A percentile compares a stretch with the other conserved stretches of the same genome.
Evolutionary conservation across 2,329 filamentous ascomycete species (phyloP).

Genomic region (Fusarium sp.): DNA sequence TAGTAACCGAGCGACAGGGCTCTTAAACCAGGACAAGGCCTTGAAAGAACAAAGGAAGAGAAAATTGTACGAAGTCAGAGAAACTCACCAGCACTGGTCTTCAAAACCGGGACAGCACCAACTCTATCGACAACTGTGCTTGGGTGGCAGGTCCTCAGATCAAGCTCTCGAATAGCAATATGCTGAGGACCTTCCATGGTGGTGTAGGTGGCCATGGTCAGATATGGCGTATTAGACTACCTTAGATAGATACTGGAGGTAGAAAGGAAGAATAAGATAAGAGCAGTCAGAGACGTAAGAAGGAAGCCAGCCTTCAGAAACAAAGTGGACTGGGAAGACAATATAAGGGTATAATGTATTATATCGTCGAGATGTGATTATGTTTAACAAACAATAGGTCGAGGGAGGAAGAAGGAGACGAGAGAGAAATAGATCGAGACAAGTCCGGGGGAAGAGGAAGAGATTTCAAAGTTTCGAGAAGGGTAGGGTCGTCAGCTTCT

Average conservation of each 20-base stretch:
- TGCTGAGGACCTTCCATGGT: slow-evolving; percentile 46
- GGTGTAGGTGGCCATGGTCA: slow-evolving; percentile 27
- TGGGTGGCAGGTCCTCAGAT: slow-evolving; percentile 57
- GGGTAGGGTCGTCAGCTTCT: slow-evolving; percentile 31
- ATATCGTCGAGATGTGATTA: slow-evolving; percentile 11
- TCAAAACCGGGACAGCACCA: slow-evolving; percentile 65
- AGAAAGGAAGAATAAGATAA: slow-evolving; percentile 17
- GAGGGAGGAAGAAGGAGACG: slow-evolving; percentile 14
- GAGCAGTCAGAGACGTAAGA: slow-evolving; percentile 10
- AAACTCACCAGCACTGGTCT: slow-evolving; percentile 66
- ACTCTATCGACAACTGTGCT: slow-evolving; percentile 62
- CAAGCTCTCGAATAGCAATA: slow-evolving; percentile 56
- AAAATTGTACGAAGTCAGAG: slow-evolving; percentile 16
- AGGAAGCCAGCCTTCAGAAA: slow-evolving; percentile 41
- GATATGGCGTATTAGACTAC: slow-evolving; percentile 15
- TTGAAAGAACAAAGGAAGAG: background rate
- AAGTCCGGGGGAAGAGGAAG: slow-evolving; percentile 28
- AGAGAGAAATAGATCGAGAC: slow-evolving; percentile 25
- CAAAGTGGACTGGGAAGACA: slow-evolving; percentile 27
- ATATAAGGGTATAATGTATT: slow-evolving; percentile 18
- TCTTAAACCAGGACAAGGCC: slow-evolving; percentile 17
- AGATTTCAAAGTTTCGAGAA: slow-evolving; percentile 37
- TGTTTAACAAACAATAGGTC: slow-evolving; percentile 17
- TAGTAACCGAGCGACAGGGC: slow-evolving; percentile 30
- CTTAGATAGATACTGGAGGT: background rate